Evolutionary conservation across 1,139 yeast genomes (phyloP).

Genomic region (Magnusiomyces clavatus): DNA sequence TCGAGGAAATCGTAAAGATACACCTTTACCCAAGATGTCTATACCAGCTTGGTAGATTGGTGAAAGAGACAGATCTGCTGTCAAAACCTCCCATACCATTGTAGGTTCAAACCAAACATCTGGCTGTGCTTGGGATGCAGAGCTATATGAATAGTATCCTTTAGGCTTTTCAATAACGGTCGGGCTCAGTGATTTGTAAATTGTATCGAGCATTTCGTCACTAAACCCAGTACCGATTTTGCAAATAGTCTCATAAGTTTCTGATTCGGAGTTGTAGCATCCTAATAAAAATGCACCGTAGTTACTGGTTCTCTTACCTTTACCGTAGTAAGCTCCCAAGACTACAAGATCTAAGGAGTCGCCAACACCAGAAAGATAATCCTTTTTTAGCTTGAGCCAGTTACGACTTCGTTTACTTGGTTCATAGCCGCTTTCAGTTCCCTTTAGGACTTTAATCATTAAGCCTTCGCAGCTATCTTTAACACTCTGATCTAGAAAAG

Average conservation of each 20-base stretch:
- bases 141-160: slow-evolving; percentile 62
- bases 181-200: slow-evolving; percentile 56
- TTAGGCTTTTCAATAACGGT: slow-evolving; percentile 65
- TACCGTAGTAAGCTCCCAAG: slow-evolving; percentile 88
- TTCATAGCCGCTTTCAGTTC: slow-evolving; percentile 75
- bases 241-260: slow-evolving; percentile 90
- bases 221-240: slow-evolving; percentile 97
- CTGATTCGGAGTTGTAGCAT: slow-evolving; percentile 80
- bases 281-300: slow-evolving; percentile 94
- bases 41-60: slow-evolving; percentile 91
- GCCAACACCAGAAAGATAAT: slow-evolving; percentile 77
- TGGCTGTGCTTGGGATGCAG: slow-evolving; percentile 49
- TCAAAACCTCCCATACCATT: slow-evolving; percentile 77
- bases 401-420: slow-evolving; percentile 92
- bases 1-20: slow-evolving; percentile 86
- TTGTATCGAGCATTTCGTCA: slow-evolving; percentile 63
- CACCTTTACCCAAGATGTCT: slow-evolving; percentile 72
- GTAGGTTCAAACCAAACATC: slow-evolving; percentile 97
- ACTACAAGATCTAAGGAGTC: slow-evolving; percentile 93
- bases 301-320: slow-evolving; percentile 88
- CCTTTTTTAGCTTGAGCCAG: slow-evolving; percentile 94
- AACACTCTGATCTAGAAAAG: slow-evolving; percentile 82
- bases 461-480: slow-evolving; percentile 91
- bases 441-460: slow-evolving; percentile 87
- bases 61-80: slow-evolving; percentile 88